A percentile compares a stretch with the other conserved stretches of the same genome.
Conservation (phyloP, 106 monocot species). For the Phalaenopsis equestris region DNA sequence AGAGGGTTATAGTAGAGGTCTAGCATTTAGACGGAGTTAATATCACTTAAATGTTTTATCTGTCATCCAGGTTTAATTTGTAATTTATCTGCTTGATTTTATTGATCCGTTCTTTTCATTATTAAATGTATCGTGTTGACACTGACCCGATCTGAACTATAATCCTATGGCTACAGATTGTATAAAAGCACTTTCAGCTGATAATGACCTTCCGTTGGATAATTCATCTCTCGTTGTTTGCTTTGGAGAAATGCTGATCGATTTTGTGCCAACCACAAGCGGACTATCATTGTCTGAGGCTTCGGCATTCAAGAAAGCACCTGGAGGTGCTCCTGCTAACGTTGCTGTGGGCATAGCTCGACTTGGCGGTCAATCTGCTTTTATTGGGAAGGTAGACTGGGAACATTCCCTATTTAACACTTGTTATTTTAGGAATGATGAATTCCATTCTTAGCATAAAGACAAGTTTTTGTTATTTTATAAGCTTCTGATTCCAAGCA, state of each 20-base stretch:
- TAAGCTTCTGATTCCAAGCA: background rate
- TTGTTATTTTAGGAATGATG: background rate
- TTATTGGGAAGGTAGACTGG: conserved; percentile 75
- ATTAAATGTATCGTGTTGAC: background rate
- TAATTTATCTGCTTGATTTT: background rate
- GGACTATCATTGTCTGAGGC: conserved; percentile 74
- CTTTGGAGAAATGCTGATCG: conserved; percentile 87
- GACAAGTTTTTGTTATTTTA: background rate
- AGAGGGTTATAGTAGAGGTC: background rate
- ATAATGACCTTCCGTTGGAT: conserved; percentile 11
- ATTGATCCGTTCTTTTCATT: background rate
- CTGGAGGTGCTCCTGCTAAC: conserved; percentile 94
- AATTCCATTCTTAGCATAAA: background rate
- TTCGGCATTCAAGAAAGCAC: conserved; percentile 91
- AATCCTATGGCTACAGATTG: background rate
- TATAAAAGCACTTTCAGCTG: conserved; percentile 29
- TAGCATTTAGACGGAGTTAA: background rate
- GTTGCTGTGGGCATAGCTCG: conserved; percentile 94
- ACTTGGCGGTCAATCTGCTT: conserved; percentile 87
- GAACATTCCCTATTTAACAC: background rate
- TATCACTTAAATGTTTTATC: background rate
- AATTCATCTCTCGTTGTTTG: conserved; percentile 49
- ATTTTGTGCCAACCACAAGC: conserved; percentile 78
- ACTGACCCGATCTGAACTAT: background rate
- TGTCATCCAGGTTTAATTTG: background rate